These are phyloP conservation scores for Paulownia fortunei DNA, from an alignment of 257 asterid genomes.

Conservation along the genomic window DNA sequence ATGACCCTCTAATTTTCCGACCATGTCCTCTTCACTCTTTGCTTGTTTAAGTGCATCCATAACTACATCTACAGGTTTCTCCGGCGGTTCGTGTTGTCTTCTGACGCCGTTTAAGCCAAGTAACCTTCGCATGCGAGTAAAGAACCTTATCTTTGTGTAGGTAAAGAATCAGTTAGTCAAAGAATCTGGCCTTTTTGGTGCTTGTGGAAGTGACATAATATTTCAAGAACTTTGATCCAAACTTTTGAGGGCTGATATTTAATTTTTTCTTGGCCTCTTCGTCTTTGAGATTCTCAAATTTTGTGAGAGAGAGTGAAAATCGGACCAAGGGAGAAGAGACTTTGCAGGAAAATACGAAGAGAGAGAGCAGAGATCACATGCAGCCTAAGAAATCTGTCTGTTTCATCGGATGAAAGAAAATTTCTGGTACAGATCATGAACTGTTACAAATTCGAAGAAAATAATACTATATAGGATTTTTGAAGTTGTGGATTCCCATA, in stretches of 20 bases:
- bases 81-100: conserved; percentile 24
- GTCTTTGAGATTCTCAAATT: conserved; percentile 27
- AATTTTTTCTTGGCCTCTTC: conserved; percentile 10
- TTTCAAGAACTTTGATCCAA: conserved; percentile 23
- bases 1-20: conserved; percentile 3
- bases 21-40: conserved; percentile 24
- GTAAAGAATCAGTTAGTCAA: conserved; percentile 35
- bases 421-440: neutral
- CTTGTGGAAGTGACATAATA: conserved; percentile 31
- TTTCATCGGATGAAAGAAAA: neutral
- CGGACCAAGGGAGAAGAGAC: conserved; percentile 28
- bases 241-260: too few relatives aligned
- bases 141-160: conserved; percentile 41
- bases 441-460: neutral
- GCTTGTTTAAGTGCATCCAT: neutral
- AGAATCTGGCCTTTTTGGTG: conserved; percentile 41
- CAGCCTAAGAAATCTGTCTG: conserved; percentile 28
- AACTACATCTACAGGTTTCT: conserved; percentile 10
- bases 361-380: conserved; percentile 49
- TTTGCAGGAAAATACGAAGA: conserved; percentile 35
- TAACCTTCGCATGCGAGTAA: conserved; percentile 41
- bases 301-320: conserved; percentile 28
- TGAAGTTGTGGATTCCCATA: neutral
- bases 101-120: conserved; percentile 28
- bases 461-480: neutral